Conservation (phyloP, 371 early-diverging fungal genomes). For the Coemansia sp. region DNA sequence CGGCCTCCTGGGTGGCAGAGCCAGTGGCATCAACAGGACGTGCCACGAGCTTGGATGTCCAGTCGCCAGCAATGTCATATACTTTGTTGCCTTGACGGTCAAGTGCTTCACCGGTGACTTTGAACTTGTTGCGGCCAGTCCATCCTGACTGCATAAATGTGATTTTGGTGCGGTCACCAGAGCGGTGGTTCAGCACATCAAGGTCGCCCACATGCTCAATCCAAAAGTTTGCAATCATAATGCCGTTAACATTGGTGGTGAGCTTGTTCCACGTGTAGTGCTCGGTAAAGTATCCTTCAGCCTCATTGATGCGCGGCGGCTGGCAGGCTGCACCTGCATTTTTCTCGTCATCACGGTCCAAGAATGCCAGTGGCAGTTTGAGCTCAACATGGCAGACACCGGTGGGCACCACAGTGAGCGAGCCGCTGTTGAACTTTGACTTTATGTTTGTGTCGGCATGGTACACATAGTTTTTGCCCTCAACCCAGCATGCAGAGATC, state of each 20-base stretch:
- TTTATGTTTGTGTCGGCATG: conserved; percentile 77
- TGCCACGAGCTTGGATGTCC: conserved; percentile 69
- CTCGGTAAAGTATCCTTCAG: conserved; percentile 57
- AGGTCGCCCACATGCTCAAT: conserved; percentile 83
- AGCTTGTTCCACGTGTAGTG: conserved; percentile 83
- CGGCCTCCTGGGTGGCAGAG: conserved; percentile 22
- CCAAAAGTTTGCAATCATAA: conserved; percentile 78
- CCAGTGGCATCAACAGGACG: conserved; percentile 50
- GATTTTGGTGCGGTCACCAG: conserved; percentile 65
- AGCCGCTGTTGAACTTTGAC: conserved; percentile 78
- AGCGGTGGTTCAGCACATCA: conserved; percentile 69
- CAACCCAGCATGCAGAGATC: conserved; percentile 79
- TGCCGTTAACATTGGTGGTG: conserved; percentile 75
- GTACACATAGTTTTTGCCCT: conserved; percentile 71
- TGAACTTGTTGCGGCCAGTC: conserved; percentile 61
- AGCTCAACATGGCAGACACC: conserved; percentile 75
- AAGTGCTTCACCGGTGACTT: conserved; percentile 65
- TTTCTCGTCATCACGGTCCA: conserved; percentile 51
- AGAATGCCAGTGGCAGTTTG: conserved; percentile 56
- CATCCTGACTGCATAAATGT: conserved; percentile 73
- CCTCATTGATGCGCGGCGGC: conserved; percentile 43
- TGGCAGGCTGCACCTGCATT: conserved; percentile 49
- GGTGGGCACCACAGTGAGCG: conserved; percentile 72
- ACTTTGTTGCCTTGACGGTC: conserved; percentile 57
- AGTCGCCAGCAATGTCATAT: conserved; percentile 68